phyloP scores from a whole-genome alignment of 495 filamentous ascomycete species.

The Penicillium silybi region DNA sequence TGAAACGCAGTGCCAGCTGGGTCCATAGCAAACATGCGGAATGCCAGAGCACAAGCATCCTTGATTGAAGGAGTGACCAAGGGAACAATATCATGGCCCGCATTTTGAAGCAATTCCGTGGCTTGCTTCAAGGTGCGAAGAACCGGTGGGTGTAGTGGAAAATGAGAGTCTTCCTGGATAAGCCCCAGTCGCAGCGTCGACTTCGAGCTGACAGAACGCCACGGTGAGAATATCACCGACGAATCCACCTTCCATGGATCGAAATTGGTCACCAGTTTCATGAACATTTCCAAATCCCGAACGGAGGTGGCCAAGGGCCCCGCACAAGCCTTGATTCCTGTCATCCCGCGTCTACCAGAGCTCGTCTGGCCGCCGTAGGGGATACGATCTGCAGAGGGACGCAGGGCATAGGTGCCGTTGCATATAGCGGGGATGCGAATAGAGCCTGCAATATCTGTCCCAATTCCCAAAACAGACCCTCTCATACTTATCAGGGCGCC shows the following conservation, averaged over 20 bases:
- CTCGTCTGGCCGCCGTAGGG: constrained; percentile 32
- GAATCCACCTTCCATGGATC: constrained; percentile 8
- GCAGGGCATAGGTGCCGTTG: constrained; percentile 29
- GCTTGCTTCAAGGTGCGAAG: constrained; percentile 10
- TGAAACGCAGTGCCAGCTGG: constrained; percentile 11
- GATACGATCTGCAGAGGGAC: constrained; percentile 28
- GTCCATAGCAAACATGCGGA: constrained; percentile 21
- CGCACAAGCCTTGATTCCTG: constrained; percentile 15
- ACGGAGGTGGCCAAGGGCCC: constrained; percentile 57
- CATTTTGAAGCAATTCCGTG: not conserved
- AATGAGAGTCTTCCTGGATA: constrained; percentile 12
- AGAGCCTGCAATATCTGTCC: constrained; percentile 54
- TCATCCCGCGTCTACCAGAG: constrained; percentile 22
- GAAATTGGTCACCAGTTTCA: constrained; percentile 1
- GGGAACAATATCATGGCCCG: constrained; percentile 13
- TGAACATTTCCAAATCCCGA: constrained; percentile 51
- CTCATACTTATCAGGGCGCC: constrained; percentile 52
- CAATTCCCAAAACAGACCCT: constrained; percentile 54
- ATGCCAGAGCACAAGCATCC: constrained; percentile 11
- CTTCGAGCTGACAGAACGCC: constrained; percentile 4
- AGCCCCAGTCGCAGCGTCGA: constrained; percentile 7
- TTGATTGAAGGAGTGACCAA: constrained; percentile 8
- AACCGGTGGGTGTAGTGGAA: constrained; percentile 20
- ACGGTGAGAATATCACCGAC: constrained; percentile 12
- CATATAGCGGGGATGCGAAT: constrained; percentile 50